Evolutionary conservation across 2,329 filamentous ascomycete species (phyloP).

Genomic region (Penicillium sclerotiorum): DNA sequence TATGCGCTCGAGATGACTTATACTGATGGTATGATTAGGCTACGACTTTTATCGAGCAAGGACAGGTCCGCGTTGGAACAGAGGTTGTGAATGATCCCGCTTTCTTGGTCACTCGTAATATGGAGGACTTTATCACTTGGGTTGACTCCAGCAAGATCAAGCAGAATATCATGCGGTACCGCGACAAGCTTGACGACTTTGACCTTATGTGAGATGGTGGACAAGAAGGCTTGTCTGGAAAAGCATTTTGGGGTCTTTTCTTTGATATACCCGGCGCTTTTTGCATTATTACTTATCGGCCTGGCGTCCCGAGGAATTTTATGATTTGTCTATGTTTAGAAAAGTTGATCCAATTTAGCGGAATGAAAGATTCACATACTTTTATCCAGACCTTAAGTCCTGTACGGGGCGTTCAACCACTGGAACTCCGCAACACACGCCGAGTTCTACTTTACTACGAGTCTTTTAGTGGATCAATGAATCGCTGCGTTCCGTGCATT

Average conservation of each 20-base stretch:
- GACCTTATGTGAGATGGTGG: conserved; percentile 69
- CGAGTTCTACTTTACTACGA: no score
- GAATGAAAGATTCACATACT: not conserved
- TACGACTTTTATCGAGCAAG: conserved; percentile 86
- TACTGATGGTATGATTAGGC: conserved; percentile 33
- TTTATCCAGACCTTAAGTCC: no score
- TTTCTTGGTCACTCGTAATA: conserved; percentile 81
- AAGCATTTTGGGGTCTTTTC: conserved; percentile 26
- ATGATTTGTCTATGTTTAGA: conserved; percentile 8
- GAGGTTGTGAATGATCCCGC: conserved; percentile 89
- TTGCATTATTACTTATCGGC: conserved; percentile 21
- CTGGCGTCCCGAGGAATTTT: conserved; percentile 15
- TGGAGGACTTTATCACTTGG: conserved; percentile 98
- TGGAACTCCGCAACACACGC: no score
- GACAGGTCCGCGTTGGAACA: conserved; percentile 87
- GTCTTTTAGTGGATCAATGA: no score
- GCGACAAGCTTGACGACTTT: conserved; percentile 94
- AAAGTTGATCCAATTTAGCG: no score
- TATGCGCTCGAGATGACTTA: not conserved
- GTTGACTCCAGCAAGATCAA: conserved; percentile 96
- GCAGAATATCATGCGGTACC: conserved; percentile 91
- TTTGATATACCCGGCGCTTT: conserved; percentile 29
- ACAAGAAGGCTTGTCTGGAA: conserved; percentile 10
- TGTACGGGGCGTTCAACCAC: no score
- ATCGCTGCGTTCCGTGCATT: no score